Conservation (phyloP, 805 yeast species). For the Jamesozyma rosinii region DNA sequence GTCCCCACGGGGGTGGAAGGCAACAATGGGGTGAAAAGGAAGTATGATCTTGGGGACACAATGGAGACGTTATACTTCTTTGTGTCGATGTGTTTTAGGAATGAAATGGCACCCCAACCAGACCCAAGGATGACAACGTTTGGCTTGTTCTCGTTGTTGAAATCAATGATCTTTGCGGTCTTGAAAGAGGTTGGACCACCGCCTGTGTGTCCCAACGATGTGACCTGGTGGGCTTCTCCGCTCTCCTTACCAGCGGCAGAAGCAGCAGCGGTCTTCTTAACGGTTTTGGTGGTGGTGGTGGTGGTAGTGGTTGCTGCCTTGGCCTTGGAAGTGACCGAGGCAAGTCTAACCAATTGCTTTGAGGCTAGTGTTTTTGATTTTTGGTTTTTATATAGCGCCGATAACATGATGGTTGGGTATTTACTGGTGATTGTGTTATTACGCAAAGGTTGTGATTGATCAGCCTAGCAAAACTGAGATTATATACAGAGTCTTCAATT, state of each 20-base stretch:
- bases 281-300: not conserved
- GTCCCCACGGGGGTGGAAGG: slow-evolving; percentile 95
- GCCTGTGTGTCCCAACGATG: not conserved
- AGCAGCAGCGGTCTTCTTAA: slow-evolving; percentile 1
- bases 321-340: slow-evolving; percentile 6
- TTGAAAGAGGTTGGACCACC: slow-evolving; percentile 34
- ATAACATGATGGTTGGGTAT: slow-evolving; percentile 1
- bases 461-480: no score
- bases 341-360: slow-evolving; percentile 14
- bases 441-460: no score
- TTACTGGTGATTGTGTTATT: not conserved
- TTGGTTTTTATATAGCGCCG: not conserved
- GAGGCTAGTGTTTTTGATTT: not conserved
- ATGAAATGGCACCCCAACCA: slow-evolving; percentile 92
- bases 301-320: not conserved
- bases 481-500: not conserved
- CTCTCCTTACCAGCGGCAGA: slow-evolving; percentile 5
- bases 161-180: slow-evolving; percentile 32
- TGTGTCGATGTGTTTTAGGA: slow-evolving; percentile 77
- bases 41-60: slow-evolving; percentile 87
- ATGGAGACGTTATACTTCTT: slow-evolving; percentile 80
- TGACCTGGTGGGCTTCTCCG: not conserved
- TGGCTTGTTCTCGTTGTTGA: slow-evolving; percentile 29
- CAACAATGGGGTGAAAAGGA: slow-evolving; percentile 83
- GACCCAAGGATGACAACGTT: slow-evolving; percentile 63